Evolutionary conservation across 2,329 filamentous ascomycete genomes (phyloP).

Genomic region (Aspergillus carbonarius): DNA sequence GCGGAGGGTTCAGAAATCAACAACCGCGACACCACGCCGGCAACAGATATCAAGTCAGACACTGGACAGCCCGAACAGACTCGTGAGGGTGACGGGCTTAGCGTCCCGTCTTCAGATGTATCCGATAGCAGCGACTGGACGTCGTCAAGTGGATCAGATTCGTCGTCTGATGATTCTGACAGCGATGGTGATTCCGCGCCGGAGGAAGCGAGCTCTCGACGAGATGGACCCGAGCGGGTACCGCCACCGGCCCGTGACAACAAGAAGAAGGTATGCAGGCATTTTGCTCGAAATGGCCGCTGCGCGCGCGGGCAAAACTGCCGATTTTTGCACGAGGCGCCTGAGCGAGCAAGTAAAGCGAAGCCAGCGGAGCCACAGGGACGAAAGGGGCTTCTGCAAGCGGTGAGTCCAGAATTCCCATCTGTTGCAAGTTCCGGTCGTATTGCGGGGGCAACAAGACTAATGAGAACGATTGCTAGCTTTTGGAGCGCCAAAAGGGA

Average conservation of each 20-base stretch:
- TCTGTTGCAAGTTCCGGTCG: neutral
- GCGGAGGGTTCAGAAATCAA: neutral
- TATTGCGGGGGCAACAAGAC: neutral
- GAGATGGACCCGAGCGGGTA: conserved; percentile 41
- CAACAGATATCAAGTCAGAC: neutral
- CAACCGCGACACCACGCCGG: neutral
- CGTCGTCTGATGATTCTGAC: conserved; percentile 25
- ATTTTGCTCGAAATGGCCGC: conserved; percentile 42
- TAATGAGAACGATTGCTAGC: conserved; percentile 23
- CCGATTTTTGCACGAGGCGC: conserved; percentile 42
- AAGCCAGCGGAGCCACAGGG: conserved; percentile 29
- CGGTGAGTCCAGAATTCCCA: conserved; percentile 31
- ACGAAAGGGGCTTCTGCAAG: conserved; percentile 45
- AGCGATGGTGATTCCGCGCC: conserved; percentile 38
- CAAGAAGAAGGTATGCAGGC: conserved; percentile 38
- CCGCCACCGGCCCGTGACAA: conserved; percentile 38
- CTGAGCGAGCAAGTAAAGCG: conserved; percentile 29
- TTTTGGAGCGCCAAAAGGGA: conserved; percentile 44
- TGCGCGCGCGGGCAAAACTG: conserved; percentile 45
- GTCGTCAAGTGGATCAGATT: conserved; percentile 38
- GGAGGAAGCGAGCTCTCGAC: conserved; percentile 43
- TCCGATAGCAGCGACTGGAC: conserved; percentile 38
- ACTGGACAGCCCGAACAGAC: neutral
- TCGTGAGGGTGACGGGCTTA: conserved; percentile 7
- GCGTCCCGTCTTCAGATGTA: conserved; percentile 17